Conservation (phyloP, 495 filamentous ascomycete genomes). For the Polyplosphaeria fusca region DNA sequence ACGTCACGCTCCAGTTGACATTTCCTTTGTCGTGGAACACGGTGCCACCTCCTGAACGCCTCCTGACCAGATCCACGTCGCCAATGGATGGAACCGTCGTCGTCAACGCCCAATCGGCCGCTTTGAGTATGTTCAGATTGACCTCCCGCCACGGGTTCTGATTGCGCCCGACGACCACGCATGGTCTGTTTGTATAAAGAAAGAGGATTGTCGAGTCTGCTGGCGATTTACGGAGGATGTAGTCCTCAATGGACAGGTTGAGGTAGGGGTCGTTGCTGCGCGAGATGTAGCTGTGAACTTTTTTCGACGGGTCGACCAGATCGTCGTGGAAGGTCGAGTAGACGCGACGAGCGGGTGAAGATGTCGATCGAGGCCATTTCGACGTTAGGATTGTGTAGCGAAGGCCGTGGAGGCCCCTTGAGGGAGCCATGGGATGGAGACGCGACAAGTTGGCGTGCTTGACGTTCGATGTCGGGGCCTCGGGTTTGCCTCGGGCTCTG, state of each 20-base stretch:
- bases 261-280: constrained; percentile 70
- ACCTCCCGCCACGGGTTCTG: constrained; percentile 96
- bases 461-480: no score
- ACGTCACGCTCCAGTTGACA: constrained; percentile 89
- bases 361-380: neutral
- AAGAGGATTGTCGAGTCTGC: constrained; percentile 73
- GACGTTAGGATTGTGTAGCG: constrained; percentile 1
- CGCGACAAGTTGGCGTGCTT: no score
- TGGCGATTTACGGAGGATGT: constrained; percentile 70
- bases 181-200: constrained; percentile 80
- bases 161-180: constrained; percentile 88
- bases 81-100: constrained; percentile 36
- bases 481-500: no score
- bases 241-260: constrained; percentile 94
- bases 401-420: constrained; percentile 33
- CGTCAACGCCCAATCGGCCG: neutral
- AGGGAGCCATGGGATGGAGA: constrained; percentile 43
- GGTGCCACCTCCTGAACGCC: constrained; percentile 83
- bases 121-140: constrained; percentile 59
- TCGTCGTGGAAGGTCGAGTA: constrained; percentile 45
- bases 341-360: constrained; percentile 3
- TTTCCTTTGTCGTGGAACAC: constrained; percentile 93
- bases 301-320: constrained; percentile 40
- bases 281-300: constrained; percentile 73
- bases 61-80: constrained; percentile 66